These are phyloP conservation scores for Penicillium cataractarum DNA, from an alignment of 495 filamentous ascomycete genomes.

Conservation along the genomic window DNA sequence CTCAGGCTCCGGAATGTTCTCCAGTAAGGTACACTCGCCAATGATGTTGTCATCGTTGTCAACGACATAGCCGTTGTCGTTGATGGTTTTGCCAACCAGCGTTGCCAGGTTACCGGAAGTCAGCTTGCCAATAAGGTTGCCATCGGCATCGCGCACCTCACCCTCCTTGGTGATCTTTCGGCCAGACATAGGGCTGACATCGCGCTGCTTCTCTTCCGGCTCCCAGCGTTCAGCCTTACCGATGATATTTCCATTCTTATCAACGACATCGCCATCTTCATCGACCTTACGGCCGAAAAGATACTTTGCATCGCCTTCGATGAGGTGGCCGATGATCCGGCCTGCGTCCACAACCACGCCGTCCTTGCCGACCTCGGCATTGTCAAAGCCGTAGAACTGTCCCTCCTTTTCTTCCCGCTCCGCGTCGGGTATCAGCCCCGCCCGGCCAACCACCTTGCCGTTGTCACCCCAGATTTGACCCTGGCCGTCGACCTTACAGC, in stretches of 20 bases:
- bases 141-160: slow-evolving; percentile 79
- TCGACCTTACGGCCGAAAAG: slow-evolving; percentile 78
- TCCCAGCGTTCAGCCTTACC: slow-evolving; percentile 84
- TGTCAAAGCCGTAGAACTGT: slow-evolving; percentile 77
- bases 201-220: slow-evolving; percentile 71
- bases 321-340: slow-evolving; percentile 72
- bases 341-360: slow-evolving; percentile 69
- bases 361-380: slow-evolving; percentile 72
- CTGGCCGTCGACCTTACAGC: slow-evolving; percentile 79
- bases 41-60: slow-evolving; percentile 80
- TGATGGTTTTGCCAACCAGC: slow-evolving; percentile 76
- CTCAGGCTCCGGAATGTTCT: slow-evolving; percentile 64
- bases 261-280: slow-evolving; percentile 79
- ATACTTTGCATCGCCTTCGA: slow-evolving; percentile 70
- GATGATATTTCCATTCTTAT: slow-evolving; percentile 80
- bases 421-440: slow-evolving; percentile 75
- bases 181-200: slow-evolving; percentile 72
- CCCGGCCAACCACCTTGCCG: slow-evolving; percentile 76
- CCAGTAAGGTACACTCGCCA: slow-evolving; percentile 78
- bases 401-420: slow-evolving; percentile 74
- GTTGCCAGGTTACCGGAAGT: slow-evolving; percentile 72
- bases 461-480: slow-evolving; percentile 81
- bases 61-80: slow-evolving; percentile 83
- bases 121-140: slow-evolving; percentile 78
- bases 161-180: slow-evolving; percentile 80